Base-by-base conservation (phyloP, 1,284 basidiomycete genomes). In the Waitea zeae region DNA sequence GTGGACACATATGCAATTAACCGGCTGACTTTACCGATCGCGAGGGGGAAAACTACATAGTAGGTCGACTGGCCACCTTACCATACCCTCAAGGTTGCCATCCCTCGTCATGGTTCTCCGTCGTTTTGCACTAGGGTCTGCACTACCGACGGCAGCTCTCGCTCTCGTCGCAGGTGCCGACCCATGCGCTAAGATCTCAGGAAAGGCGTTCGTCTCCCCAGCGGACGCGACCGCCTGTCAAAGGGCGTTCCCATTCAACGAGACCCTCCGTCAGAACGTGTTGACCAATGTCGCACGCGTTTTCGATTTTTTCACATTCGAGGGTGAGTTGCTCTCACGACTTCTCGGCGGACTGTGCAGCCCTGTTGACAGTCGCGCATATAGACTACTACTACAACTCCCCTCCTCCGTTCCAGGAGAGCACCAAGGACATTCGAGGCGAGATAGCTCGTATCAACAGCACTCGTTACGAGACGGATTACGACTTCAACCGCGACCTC, bases 231-330 rank as follows among this genome's bases (percentile, higher is more conserved):
- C 70, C 35, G 64, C 69, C 1, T 75, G 71, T 44, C 50, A 64
- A 43, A 68, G 64, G 46, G 61, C 65, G 5, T 75, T 74, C 48
- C 65, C 70, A 0, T 74, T 74, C 57, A 70, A 72, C 44, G 68
- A 72, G 47, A 71, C 66, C 6, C 51, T 75, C 14, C 59, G 66
- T 17, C 62, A 73, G 47, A 75, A 75, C 47, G 66, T 73, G 22
- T 43, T 72, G 34, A 57, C 54, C 9, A 64, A 59, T 39, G 54
- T 71, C 37, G 59, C 59, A 9, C 54, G 66, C 19, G 69, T 74
- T 24, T 68, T 73, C 39, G 62, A 74, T 47, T 75, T 77, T 44
- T 75, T 58, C 50, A 73, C 71, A 0, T 75, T 73, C 42, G 72
- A 75, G 45, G n/a, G n/a, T n/a, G n/a, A n/a, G n/a, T n/a, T n/a